Evolutionary conservation across 108 stramenopile species (phyloP), one percentile per base, ranked within the genome.

Genomic region (Conticribra weissflogii): DNA sequence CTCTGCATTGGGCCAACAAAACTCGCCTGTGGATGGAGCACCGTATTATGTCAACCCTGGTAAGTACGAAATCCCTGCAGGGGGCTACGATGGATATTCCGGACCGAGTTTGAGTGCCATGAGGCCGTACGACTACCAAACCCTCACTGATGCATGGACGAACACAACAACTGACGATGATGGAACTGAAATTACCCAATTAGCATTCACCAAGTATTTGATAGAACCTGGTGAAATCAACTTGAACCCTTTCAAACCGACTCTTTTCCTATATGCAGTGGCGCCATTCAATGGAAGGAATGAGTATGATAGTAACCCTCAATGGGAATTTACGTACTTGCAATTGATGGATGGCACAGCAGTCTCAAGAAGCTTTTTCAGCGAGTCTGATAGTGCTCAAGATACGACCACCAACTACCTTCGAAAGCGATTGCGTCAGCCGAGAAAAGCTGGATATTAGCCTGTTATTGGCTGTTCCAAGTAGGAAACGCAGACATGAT

Each of bases 31-130:
- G 44, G 23, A 34, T 15, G 61, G 56, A 49, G 55, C 47, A 15
- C 67, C 61, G 17, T 28, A 18, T 2, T 69, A 57, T 56, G 27
- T 59, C 9, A 77, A 77, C 29, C 76, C 76, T 0, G 76, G 54
- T 14, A 77, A 77, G 23, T 77, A 77, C 49, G 55, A 55, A 52
- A 77, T 77, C 23, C 76, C 68, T 18, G 76, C 76, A 51, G 59
- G 53, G 22, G 65, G 60, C 0, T 36, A 45, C 7, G 56, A 63
- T 48, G 68, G 63, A 19, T 77, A 63, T 29, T 27, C 31, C 4
- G 76, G 76, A 2, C 76, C 76, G 4, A 70, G 63, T 30, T 2
- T 77, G n/a, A 55, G 56, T 0, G 18, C 67, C n/a, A 29, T 69
- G 46, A 54, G 34, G 16, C 16, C 44, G 49, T 44, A 17, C 7